A percentile compares a stretch with the other conserved stretches of the same genome.
Evolutionary conservation across 257 asterid species (phyloP).

Genomic region (Cruciata laevipes): DNA sequence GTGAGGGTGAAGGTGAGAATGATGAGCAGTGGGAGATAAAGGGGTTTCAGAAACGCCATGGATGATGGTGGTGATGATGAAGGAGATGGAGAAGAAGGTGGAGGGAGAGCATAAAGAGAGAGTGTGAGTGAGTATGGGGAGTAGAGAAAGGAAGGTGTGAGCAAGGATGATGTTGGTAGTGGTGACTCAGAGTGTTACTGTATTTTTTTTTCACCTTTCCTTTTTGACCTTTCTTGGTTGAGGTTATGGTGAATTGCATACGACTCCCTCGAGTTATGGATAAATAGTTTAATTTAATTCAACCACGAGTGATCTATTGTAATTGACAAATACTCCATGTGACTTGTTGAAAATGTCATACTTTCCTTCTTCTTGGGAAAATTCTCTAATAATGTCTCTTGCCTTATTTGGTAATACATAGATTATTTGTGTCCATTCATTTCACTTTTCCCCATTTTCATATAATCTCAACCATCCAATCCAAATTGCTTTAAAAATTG

Average conservation of each 20-base stretch:
- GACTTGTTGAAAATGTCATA: too few species aligned
- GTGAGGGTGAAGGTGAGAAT: conserved; percentile 5
- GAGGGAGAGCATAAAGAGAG: conserved; percentile 8
- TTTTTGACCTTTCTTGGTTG: conserved; percentile 8
- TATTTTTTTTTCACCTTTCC: neutral
- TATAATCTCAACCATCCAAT: too few species aligned
- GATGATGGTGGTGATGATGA: conserved; percentile 6
- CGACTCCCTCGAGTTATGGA: neutral
- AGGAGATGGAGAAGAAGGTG: conserved; percentile 1
- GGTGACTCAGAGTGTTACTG: conserved; percentile 1
- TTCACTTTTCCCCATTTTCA: too few species aligned
- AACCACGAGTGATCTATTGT: too few species aligned
- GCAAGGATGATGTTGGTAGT: neutral
- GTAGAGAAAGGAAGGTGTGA: conserved; percentile 13
- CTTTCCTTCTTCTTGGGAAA: too few species aligned
- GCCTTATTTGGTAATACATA: too few species aligned
- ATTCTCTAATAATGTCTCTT: too few species aligned
- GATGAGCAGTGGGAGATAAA: conserved; percentile 19
- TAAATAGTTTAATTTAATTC: too few species aligned
- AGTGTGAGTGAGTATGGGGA: conserved; percentile 7
- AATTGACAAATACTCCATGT: too few species aligned
- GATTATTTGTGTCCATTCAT: too few species aligned
- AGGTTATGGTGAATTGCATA: neutral
- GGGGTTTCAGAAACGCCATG: conserved; percentile 55
- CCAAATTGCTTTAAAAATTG: too few species aligned